Conservation (phyloP, 805 yeast genomes). For the Debaryomyces tyrocola region DNA sequence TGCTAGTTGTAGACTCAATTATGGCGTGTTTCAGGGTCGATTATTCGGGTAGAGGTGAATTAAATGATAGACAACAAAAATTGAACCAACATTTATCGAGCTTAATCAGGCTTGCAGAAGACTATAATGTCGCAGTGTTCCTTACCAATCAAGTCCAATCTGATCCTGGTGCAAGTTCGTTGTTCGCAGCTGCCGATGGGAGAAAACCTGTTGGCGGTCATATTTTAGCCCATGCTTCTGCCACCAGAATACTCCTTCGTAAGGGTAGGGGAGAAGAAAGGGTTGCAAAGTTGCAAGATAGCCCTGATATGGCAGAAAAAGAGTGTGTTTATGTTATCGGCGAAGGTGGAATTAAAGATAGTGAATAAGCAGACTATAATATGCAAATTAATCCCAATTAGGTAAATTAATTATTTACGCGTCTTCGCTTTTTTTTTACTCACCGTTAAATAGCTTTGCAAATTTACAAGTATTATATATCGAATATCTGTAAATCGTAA, state of each 20-base stretch:
- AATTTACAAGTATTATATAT: neutral
- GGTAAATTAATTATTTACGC: constrained; percentile 30
- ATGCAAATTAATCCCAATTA: constrained; percentile 20
- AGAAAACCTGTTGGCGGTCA: constrained; percentile 17
- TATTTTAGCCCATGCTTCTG: constrained; percentile 16
- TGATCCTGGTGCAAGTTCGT: constrained; percentile 16
- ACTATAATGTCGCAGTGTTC: constrained; percentile 15
- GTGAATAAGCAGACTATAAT: constrained; percentile 7
- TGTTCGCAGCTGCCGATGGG: constrained; percentile 16
- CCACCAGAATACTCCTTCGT: constrained; percentile 14
- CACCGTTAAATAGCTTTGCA: neutral
- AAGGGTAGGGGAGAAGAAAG: constrained; percentile 17
- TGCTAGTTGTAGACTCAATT: constrained; percentile 14
- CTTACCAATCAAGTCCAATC: constrained; percentile 17
- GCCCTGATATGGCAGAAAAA: constrained; percentile 16
- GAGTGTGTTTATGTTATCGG: constrained; percentile 16
- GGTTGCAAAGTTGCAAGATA: constrained; percentile 14
- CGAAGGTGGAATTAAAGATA: constrained; percentile 16
- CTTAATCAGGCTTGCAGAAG: constrained; percentile 13
- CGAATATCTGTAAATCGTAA: too few relatives aligned
- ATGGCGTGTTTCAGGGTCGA: constrained; percentile 17
- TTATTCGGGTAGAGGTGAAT: constrained; percentile 15
- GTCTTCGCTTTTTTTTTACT: constrained; percentile 8
- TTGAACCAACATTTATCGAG: constrained; percentile 15
- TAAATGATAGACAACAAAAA: constrained; percentile 16